Evolutionary conservation across 176 grass and related monocot genomes (phyloP), one percentile per base, ranked within the genome.

Genomic region (Carex cristatella): DNA sequence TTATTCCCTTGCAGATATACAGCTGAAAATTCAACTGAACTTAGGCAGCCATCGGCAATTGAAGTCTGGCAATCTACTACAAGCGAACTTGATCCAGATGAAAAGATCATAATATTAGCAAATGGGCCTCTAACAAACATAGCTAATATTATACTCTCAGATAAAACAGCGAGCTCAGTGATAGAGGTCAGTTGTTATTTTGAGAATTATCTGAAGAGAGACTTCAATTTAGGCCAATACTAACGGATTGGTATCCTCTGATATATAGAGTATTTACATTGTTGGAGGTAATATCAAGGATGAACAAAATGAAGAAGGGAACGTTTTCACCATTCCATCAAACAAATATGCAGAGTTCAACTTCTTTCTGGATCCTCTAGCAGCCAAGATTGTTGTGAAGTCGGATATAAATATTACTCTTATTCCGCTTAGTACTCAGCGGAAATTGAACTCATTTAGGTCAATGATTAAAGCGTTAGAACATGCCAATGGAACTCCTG

Each of bases 91-190:
- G 49, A 80, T 88, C 81, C 92, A 84, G 86, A 80, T 74, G 82
- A 94, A 60, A 94, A 90, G 76, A 86, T 98, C 67, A 87, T 88
- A 80, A 83, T 94, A 79, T 85, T 98, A 65, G 90, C 89, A 46
- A 98, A 61, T 87, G 89, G 95, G 70, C 95, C 95, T 84, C 91
- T 98, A 58, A 98, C 91, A 80, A 94, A 94, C 90, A 79, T 98
- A 55, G 95, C 92, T 66, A 93, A 90, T 79, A 93, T 98, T 11
- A 7, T 98, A 27, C 87, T 87, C 51, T 85, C 69, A 73, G 91
- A 98, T 68, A 86, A 65, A 44, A 89, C 59, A 59, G 81, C 87
- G 59, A 86, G 35, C 61, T 86, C 88, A 83, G 31, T 84, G 33
- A 89, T 93, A 88, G 79, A 91, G 88, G 95, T 94, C n/a, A 65